A percentile compares a stretch with the other conserved stretches of the same genome.
These are phyloP conservation scores for Myxozyma lipomycoides DNA, from an alignment of 805 yeast species.

Conservation along the genomic window DNA sequence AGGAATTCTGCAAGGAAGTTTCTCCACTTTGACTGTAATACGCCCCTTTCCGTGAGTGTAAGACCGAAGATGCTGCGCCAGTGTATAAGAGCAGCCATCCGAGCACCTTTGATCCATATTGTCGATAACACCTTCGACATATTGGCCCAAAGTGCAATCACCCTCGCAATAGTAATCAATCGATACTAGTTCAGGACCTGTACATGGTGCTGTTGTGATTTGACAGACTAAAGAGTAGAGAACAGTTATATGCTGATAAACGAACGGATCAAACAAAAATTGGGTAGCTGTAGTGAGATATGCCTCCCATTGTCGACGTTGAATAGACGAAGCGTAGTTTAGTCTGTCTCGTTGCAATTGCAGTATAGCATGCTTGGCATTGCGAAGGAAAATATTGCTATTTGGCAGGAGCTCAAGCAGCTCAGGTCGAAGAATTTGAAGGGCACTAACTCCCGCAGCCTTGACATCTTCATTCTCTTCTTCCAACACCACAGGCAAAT, in stretches of 20 bases:
- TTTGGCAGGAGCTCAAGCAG: slow-evolving; percentile 15
- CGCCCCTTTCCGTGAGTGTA: slow-evolving; percentile 87
- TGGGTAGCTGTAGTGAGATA: slow-evolving; percentile 48
- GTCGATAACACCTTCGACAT: slow-evolving; percentile 70
- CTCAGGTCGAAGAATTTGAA: slow-evolving; percentile 16
- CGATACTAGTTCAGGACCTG: slow-evolving; percentile 80
- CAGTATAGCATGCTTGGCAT: slow-evolving; percentile 16
- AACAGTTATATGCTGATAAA: slow-evolving; percentile 74
- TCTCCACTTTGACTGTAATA: slow-evolving; percentile 71
- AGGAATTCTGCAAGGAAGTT: slow-evolving; percentile 51
- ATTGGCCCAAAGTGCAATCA: slow-evolving; percentile 86
- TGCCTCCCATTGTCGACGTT: slow-evolving; percentile 65
- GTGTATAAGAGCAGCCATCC: slow-evolving; percentile 72
- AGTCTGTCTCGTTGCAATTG: slow-evolving; percentile 31
- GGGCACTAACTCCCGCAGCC: slow-evolving; percentile 3
- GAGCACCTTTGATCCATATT: slow-evolving; percentile 66
- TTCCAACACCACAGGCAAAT: neutral
- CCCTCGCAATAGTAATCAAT: slow-evolving; percentile 88
- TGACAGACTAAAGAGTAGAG: slow-evolving; percentile 78
- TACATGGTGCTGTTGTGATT: slow-evolving; percentile 83
- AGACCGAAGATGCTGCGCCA: slow-evolving; percentile 72
- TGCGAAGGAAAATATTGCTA: slow-evolving; percentile 7
- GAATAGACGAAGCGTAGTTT: slow-evolving; percentile 32
- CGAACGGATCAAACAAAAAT: slow-evolving; percentile 59
- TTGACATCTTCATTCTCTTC: neutral